These are phyloP conservation scores for Venturiaceae sp. DNA, from an alignment of 2,329 filamentous ascomycete genomes.

Conservation along the genomic window DNA sequence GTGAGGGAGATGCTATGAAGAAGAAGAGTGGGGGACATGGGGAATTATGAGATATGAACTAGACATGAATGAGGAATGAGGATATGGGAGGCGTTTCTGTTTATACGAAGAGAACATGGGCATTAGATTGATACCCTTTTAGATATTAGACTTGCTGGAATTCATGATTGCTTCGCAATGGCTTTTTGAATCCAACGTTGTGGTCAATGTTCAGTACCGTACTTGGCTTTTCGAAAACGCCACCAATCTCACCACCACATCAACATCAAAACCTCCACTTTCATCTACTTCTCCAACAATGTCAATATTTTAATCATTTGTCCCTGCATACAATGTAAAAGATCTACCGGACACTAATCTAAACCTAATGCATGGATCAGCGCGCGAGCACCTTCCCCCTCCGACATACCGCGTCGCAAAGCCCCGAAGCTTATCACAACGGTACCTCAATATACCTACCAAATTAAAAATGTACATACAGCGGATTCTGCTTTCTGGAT, in stretches of 20 bases:
- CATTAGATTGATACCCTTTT: conserved; percentile 3
- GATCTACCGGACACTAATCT: neutral
- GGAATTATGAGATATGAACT: neutral
- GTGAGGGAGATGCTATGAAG: neutral
- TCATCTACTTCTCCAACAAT: too few species aligned
- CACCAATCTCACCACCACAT: neutral
- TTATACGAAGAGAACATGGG: neutral
- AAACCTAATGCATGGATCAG: neutral
- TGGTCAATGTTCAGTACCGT: too few species aligned
- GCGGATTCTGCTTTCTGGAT: neutral
- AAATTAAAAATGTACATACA: neutral
- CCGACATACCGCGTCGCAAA: neutral
- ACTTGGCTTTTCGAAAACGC: too few species aligned
- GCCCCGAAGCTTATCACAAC: neutral
- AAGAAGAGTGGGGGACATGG: neutral
- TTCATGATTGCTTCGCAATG: too few species aligned
- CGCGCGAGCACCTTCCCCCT: too few species aligned
- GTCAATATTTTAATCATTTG: too few species aligned
- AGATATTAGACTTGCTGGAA: neutral
- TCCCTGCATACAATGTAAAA: too few species aligned
- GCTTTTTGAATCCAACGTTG: too few species aligned
- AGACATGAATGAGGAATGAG: neutral
- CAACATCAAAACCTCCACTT: too few species aligned
- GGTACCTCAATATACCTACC: neutral
- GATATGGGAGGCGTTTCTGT: neutral